These are phyloP conservation scores for Celoporthe dispersa DNA, from an alignment of 2,329 filamentous ascomycete genomes.

Conservation along the genomic window DNA sequence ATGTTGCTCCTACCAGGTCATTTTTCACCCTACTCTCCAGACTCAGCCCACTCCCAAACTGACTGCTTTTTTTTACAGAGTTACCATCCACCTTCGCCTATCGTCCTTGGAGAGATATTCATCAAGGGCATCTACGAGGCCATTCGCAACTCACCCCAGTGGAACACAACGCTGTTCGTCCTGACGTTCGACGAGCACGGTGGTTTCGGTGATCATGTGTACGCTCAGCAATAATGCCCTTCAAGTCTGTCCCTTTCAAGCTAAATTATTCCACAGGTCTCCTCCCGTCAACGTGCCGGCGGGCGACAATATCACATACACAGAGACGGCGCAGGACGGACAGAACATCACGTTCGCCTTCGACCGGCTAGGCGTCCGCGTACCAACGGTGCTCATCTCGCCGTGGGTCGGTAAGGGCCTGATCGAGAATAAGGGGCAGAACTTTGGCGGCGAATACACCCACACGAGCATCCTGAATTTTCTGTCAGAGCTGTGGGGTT, in stretches of 20 bases:
- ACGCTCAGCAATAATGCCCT: neutral
- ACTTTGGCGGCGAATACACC: constrained; percentile 43
- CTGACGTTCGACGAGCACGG: constrained; percentile 53
- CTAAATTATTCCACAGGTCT: constrained; percentile 24
- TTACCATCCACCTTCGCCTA: constrained; percentile 49
- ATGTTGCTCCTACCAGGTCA: constrained; percentile 51
- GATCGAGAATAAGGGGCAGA: constrained; percentile 43
- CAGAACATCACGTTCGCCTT: constrained; percentile 44
- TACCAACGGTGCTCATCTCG: constrained; percentile 48
- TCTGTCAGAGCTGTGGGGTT: constrained; percentile 44
- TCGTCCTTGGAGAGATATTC: constrained; percentile 48
- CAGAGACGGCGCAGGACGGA: constrained; percentile 42
- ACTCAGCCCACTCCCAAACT: neutral
- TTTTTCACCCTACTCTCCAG: neutral
- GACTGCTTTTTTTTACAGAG: neutral
- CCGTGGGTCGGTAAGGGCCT: constrained; percentile 48
- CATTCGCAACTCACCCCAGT: constrained; percentile 47
- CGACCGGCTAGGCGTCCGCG: constrained; percentile 46
- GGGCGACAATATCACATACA: constrained; percentile 43
- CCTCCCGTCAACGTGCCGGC: constrained; percentile 45
- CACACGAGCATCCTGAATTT: constrained; percentile 47
- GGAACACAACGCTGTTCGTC: constrained; percentile 52
- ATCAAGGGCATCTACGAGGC: constrained; percentile 52
- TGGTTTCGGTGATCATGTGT: constrained; percentile 52
- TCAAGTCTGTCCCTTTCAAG: neutral